phyloP scores from a whole-genome alignment of 768 basidiomycete species.

The Gloeopeniophorella convolvens region DNA sequence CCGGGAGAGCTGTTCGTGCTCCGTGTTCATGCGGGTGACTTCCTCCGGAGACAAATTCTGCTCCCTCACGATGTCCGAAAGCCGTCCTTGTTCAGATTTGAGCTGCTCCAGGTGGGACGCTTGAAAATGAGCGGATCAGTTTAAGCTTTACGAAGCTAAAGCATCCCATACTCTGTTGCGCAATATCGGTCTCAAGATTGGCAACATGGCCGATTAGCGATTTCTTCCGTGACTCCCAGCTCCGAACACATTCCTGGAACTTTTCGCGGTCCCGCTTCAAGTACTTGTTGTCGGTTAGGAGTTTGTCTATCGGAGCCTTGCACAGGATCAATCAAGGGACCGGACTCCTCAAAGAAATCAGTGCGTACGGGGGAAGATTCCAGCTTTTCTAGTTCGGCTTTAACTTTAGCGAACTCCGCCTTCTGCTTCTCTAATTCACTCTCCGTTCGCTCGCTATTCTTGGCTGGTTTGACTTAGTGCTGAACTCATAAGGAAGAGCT shows the following conservation, averaged over 20 bases:
- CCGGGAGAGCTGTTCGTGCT: conserved; percentile 71
- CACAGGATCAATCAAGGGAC: background rate
- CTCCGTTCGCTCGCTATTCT: conserved; percentile 64
- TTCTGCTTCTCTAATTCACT: conserved; percentile 55
- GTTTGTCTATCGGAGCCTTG: conserved; percentile 49
- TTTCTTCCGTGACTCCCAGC: conserved; percentile 63
- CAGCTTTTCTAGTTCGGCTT: conserved; percentile 50
- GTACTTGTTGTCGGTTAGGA: conserved; percentile 54
- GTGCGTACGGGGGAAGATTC: conserved; percentile 52
- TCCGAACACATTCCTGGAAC: conserved; percentile 66
- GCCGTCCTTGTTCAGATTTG: conserved; percentile 53
- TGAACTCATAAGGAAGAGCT: background rate
- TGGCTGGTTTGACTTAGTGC: conserved; percentile 36
- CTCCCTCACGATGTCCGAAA: conserved; percentile 62
- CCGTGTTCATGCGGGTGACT: conserved; percentile 84
- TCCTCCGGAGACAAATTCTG: conserved; percentile 93
- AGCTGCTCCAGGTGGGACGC: conserved; percentile 49
- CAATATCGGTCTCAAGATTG: conserved; percentile 59
- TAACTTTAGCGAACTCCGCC: conserved; percentile 39
- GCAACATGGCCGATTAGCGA: conserved; percentile 61
- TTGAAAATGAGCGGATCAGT: background rate
- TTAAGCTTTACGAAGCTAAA: background rate
- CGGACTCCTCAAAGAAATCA: background rate
- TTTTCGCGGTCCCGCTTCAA: conserved; percentile 72
- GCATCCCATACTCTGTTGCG: conserved; percentile 41